Base-by-base conservation (phyloP, 1,139 yeast genomes). In the Geotrichum reessii region DNA sequence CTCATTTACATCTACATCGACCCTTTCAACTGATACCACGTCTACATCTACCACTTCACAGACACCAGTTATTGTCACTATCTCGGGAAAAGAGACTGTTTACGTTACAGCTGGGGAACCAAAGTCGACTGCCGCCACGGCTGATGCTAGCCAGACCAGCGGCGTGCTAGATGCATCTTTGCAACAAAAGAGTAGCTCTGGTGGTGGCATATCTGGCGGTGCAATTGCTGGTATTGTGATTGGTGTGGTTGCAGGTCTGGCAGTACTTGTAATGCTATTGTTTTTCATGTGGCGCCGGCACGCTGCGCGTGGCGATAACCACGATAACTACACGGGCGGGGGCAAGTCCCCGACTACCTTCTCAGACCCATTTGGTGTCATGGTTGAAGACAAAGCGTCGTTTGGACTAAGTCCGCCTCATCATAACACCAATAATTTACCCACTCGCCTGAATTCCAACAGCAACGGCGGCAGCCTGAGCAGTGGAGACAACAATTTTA, bases 271-370 rank as follows among this genome's bases (percentile, higher is more conserved):
- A 1, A 76, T 73, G 0, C 68, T 74, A 1, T 65, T 78, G 22
- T 77, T 83, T 66, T 77, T 83, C 66, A 66, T 83, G 60, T 69
- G 83, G 58, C 77, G 80, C 61, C 76, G 79, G 58, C 75, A 67
- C 44, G 61, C 77, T 59, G 70, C 76, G 61, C 65, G 73, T 50
- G 42, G 42, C 17, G 17, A 12, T 1, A 37, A 37, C 42, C 42
- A 37, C 17, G 72, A 73, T 53, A 77, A 75, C 50, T 79, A 78
- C 52, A 81, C 64, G 46, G 71, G 67, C 42, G 69, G 66, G n/a
- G n/a, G 17, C 28, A 52, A 47, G 49, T 37, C 48, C 21, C 55
- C 55, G 11, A 14, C 24, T n/a, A 44, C 50, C 25, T 52, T 52
- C 44, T 27, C 55, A n/a, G 55, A 52, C 27, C 55, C 55, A 19